These are phyloP conservation scores for Gelatoporia subvermispora DNA, from an alignment of 768 basidiomycete species.

Conservation along the genomic window DNA sequence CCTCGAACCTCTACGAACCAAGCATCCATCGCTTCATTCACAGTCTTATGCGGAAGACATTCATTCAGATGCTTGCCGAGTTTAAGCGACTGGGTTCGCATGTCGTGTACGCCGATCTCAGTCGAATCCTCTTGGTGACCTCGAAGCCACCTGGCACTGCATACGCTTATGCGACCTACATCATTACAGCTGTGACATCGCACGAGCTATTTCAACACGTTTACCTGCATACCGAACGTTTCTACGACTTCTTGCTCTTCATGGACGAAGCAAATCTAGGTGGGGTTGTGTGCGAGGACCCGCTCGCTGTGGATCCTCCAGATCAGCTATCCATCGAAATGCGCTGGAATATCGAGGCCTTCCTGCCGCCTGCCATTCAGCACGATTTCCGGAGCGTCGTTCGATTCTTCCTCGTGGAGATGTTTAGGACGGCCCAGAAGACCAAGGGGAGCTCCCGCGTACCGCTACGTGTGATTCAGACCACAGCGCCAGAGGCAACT, in stretches of 20 bases:
- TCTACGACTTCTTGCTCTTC: conserved; percentile 91
- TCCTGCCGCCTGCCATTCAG: conserved; percentile 83
- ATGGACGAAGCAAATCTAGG: conserved; percentile 95
- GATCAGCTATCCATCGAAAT: conserved; percentile 71
- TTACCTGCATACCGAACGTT: conserved; percentile 78
- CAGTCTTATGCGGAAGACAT: conserved; percentile 96
- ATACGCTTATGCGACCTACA: conserved; percentile 92
- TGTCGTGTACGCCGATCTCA: conserved; percentile 92
- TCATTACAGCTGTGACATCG: conserved; percentile 87
- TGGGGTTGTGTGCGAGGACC: conserved; percentile 82
- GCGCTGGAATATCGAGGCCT: conserved; percentile 89
- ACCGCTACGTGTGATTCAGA: conserved; percentile 71
- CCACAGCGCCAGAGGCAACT: conserved; percentile 54
- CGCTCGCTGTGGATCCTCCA: conserved; percentile 61
- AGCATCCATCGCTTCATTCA: conserved; percentile 90
- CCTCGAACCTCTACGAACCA: conserved; percentile 86
- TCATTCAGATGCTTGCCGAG: conserved; percentile 94
- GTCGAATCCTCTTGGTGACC: conserved; percentile 84
- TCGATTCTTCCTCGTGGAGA: conserved; percentile 79
- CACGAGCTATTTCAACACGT: conserved; percentile 95
- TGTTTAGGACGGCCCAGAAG: conserved; percentile 72
- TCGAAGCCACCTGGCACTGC: conserved; percentile 95
- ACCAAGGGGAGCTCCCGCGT: conserved; percentile 53
- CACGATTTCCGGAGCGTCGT: conserved; percentile 67
- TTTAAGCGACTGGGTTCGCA: conserved; percentile 92